Percentiles rank a stretch among this genome's conserved stretches.
Evolutionary conservation across 257 asterid genomes (phyloP).

Genomic region (Oldenlandia corymbosa): DNA sequence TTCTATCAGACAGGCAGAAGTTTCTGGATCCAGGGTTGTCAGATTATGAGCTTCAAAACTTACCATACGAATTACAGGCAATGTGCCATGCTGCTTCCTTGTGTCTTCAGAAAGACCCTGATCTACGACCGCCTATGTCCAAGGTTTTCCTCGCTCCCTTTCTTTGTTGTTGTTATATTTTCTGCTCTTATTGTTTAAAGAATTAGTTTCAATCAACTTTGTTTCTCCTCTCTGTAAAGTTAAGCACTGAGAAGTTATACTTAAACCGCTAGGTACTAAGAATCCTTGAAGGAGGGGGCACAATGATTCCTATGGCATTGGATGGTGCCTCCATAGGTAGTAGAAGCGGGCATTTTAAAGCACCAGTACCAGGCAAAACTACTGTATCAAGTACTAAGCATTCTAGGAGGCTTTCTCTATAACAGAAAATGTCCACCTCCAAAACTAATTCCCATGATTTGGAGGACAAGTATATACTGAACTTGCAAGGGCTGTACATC

Average conservation of each 20-base stretch:
- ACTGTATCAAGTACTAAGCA: slow-evolving; percentile 34
- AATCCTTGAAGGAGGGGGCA: slow-evolving; percentile 60
- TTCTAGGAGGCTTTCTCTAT: slow-evolving; percentile 47
- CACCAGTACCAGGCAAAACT: slow-evolving; percentile 25
- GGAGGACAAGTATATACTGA: neutral
- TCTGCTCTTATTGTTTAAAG: neutral
- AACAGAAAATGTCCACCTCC: slow-evolving; percentile 8
- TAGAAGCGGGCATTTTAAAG: slow-evolving; percentile 55
- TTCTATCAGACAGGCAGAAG: slow-evolving; percentile 42
- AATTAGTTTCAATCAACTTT: neutral
- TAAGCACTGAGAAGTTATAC: neutral
- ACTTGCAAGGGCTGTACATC: neutral
- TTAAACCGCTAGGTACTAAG: slow-evolving; percentile 43
- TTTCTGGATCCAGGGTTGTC: slow-evolving; percentile 46
- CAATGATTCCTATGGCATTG: slow-evolving; percentile 29
- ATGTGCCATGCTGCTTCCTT: slow-evolving; percentile 64
- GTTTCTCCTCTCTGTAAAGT: neutral
- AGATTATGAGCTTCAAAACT: slow-evolving; percentile 30
- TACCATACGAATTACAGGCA: slow-evolving; percentile 59
- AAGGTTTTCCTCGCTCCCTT: slow-evolving; percentile 38
- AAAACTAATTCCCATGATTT: neutral
- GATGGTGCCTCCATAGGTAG: slow-evolving; percentile 48
- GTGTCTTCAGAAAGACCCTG: slow-evolving; percentile 78
- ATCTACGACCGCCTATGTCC: slow-evolving; percentile 73
- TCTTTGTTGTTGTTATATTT: neutral